Percentiles rank a stretch among this genome's conserved stretches.
phyloP scores from a whole-genome alignment of 2,329 filamentous ascomycete species.

The Sphaerulina populicola region DNA sequence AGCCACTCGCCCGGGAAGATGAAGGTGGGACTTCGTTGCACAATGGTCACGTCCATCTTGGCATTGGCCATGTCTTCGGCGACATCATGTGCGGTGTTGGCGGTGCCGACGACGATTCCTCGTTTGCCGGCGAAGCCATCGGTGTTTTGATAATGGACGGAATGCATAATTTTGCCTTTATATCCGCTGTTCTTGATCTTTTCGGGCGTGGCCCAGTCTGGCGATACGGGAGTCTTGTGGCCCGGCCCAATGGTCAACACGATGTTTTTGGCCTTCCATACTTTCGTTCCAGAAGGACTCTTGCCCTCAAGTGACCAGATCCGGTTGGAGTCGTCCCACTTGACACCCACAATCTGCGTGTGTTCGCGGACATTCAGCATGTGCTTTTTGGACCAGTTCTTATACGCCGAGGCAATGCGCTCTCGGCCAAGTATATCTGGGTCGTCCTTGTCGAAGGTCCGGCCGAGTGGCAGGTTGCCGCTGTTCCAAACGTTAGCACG shows the following conservation, averaged over 20 bases:
- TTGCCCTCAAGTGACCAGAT: slow-evolving; percentile 32
- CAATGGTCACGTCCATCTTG: slow-evolving; percentile 38
- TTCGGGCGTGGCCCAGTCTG: slow-evolving; percentile 19
- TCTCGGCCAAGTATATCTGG: slow-evolving; percentile 26
- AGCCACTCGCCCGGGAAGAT: slow-evolving; percentile 31
- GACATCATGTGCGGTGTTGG: slow-evolving; percentile 45
- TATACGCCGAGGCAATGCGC: slow-evolving; percentile 35
- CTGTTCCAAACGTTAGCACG: no score
- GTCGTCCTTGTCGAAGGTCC: slow-evolving; percentile 26
- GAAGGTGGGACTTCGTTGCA: slow-evolving; percentile 41
- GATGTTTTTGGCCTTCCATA: slow-evolving; percentile 25
- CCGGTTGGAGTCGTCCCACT: slow-evolving; percentile 33
- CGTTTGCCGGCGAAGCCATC: slow-evolving; percentile 35
- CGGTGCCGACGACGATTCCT: slow-evolving; percentile 42
- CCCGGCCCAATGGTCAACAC: slow-evolving; percentile 31
- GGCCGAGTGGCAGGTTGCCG: slow-evolving; percentile 34
- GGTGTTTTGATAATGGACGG: slow-evolving; percentile 31
- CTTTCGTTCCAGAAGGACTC: background rate
- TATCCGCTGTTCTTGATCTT: slow-evolving; percentile 35
- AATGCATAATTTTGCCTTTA: slow-evolving; percentile 34
- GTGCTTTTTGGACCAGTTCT: slow-evolving; percentile 33
- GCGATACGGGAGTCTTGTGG: slow-evolving; percentile 22
- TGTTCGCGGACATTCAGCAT: slow-evolving; percentile 37
- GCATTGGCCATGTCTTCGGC: slow-evolving; percentile 42
- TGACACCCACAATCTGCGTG: slow-evolving; percentile 33